Conservation (phyloP, 2,329 filamentous ascomycete species). For the Nemania diffusa region DNA sequence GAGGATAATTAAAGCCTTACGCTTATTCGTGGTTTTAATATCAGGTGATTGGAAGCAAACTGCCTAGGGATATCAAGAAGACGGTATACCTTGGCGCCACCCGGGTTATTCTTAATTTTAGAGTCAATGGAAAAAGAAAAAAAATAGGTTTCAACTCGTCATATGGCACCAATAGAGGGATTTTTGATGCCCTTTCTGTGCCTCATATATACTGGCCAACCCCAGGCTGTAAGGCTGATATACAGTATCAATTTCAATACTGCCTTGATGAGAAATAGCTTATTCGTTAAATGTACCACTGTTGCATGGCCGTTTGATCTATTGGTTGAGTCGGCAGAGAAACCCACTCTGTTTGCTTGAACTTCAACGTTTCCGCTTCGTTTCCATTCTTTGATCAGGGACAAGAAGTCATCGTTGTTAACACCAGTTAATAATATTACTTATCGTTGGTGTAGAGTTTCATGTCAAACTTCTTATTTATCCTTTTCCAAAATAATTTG, state of each 20-base stretch:
- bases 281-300: background rate
- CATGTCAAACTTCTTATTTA: too few relatives aligned
- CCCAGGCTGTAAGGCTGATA: background rate
- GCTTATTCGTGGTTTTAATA: background rate
- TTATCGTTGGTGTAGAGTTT: too few relatives aligned
- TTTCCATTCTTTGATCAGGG: background rate
- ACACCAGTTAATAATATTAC: too few relatives aligned
- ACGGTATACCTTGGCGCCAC: background rate
- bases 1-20: background rate
- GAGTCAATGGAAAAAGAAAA: background rate
- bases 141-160: background rate
- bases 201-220: background rate
- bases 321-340: background rate
- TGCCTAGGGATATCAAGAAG: background rate
- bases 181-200: background rate
- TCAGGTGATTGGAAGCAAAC: background rate
- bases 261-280: background rate
- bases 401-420: too few relatives aligned
- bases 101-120: background rate
- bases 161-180: background rate
- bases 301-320: too few relatives aligned
- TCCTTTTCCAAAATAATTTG: too few relatives aligned
- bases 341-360: background rate
- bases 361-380: background rate
- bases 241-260: background rate